Evolutionary conservation across 1,284 basidiomycete genomes (phyloP), one percentile per base, ranked within the genome.

Genomic region (Pisolithus thermaeus): DNA sequence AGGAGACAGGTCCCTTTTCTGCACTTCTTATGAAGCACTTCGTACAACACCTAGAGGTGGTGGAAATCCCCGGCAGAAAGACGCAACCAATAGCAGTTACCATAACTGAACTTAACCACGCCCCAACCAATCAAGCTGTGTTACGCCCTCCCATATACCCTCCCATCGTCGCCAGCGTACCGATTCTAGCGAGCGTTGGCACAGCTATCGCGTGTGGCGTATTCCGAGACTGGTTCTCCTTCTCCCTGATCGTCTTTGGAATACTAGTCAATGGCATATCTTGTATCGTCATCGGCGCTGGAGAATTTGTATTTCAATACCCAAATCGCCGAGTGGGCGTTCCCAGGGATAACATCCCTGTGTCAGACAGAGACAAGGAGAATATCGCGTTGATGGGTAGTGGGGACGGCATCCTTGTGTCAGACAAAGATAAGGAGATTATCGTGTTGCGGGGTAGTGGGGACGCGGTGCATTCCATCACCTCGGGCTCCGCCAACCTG

Each of bases 191-290:
- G 27, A 67, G 67, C 37, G 2, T 61, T 7, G 58, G 52, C n/a
- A 51, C 62, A 0, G 59, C 55, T 42, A 50, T 43, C 1, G 23
- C 51, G 18, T 60, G 59, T 20, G 59, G 54, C 6, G 1, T 57
- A 6, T 56, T 28, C 25, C 22, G 20, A 8, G 66, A 67, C 22
- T 68, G 61, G 61, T 61, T 54, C 39, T 59, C 59, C 20, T 61
- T 58, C n/a, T 49, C 49, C 4, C 54, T 66, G 58, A 67, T 69
- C 40, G 48, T 66, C 11, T 25, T 61, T 1, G 67, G 66, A 0
- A 65, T 69, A 8, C 1, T 67, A 12, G 56, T 63, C 35, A 64
- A 57, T 22, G 66, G 66, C 2, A 3, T 67, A 20, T 59, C 58
- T 4, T 57, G 58, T 49, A 36, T n/a, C n/a, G 56, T 57, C 27